A percentile compares a stretch with the other conserved stretches of the same genome.
These are phyloP conservation scores for Globisporangium radiosum DNA, from an alignment of 352 stramenopile genomes.

Conservation along the genomic window DNA sequence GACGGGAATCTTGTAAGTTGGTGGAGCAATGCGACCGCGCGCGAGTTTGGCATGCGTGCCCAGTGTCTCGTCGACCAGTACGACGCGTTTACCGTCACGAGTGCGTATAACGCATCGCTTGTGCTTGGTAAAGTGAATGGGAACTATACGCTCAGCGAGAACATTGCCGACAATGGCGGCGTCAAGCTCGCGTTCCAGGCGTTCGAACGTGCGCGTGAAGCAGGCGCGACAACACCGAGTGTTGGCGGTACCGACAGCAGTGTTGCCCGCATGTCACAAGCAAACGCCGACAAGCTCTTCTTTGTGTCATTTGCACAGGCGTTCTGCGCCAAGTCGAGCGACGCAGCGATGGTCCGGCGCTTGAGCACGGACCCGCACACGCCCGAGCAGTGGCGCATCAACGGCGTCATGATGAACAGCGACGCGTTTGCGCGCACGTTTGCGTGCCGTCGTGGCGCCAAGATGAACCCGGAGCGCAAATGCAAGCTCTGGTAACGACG, in stretches of 20 bases:
- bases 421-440: slow-evolving; percentile 59
- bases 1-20: slow-evolving; percentile 90
- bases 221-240: background rate
- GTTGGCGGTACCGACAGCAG: background rate
- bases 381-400: slow-evolving; percentile 67
- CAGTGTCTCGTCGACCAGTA: slow-evolving; percentile 71
- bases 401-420: slow-evolving; percentile 75
- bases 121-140: slow-evolving; percentile 68
- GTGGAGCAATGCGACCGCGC: slow-evolving; percentile 86
- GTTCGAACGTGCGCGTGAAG: slow-evolving; percentile 29
- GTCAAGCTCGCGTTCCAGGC: slow-evolving; percentile 66
- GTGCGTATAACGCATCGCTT: slow-evolving; percentile 26
- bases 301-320: slow-evolving; percentile 74
- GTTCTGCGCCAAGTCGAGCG: slow-evolving; percentile 60
- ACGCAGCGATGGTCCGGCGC: slow-evolving; percentile 42
- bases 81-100: slow-evolving; percentile 31
- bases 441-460: slow-evolving; percentile 35
- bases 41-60: slow-evolving; percentile 58
- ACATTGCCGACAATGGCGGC: slow-evolving; percentile 81
- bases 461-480: slow-evolving; percentile 65
- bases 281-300: slow-evolving; percentile 49
- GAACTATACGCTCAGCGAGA: slow-evolving; percentile 74
- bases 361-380: slow-evolving; percentile 59
- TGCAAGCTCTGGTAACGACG: slow-evolving; percentile 68
- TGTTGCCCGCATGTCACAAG: slow-evolving; percentile 3